phyloP scores from a whole-genome alignment of 768 basidiomycete species.

The Gyrodon lividus region DNA sequence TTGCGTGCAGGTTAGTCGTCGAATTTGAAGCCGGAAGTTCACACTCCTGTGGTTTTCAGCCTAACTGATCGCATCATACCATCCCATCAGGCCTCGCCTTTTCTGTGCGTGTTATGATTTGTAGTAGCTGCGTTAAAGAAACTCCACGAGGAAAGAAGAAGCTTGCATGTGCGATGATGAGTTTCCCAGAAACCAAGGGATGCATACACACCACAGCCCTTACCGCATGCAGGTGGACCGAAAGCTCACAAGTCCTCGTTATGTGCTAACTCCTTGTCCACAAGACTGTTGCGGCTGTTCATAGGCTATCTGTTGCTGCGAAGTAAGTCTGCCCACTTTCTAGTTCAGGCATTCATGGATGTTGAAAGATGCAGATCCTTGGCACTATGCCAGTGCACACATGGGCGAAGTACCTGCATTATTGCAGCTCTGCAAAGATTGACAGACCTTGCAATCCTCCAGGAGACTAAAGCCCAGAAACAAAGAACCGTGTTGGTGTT shows the following conservation, averaged over 20 bases:
- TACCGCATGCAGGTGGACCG: not conserved
- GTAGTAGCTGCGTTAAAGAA: not conserved
- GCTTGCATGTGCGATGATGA: not conserved
- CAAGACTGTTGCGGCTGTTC: not conserved
- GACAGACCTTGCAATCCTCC: not conserved
- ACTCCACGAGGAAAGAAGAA: not conserved
- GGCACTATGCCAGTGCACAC: not conserved
- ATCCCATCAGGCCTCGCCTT: not conserved
- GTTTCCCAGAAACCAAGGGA: not conserved
- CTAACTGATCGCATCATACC: too few species aligned
- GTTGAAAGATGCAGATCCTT: not conserved
- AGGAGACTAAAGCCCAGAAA: not conserved
- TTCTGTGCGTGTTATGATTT: not conserved
- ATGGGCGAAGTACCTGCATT: not conserved
- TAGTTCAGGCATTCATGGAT: not conserved
- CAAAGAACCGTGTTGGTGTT: not conserved
- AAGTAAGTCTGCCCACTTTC: not conserved
- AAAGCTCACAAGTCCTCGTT: constrained; percentile 2
- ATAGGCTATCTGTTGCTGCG: not conserved
- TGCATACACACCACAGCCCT: not conserved
- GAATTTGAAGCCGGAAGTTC: too few species aligned
- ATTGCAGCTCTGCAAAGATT: not conserved
- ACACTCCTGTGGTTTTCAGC: too few species aligned
- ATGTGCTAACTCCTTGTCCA: not conserved
- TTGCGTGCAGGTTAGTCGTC: too few species aligned